Evolutionary conservation across 495 filamentous ascomycete genomes (phyloP).

Genomic region (Aspergillus taichungensis): DNA sequence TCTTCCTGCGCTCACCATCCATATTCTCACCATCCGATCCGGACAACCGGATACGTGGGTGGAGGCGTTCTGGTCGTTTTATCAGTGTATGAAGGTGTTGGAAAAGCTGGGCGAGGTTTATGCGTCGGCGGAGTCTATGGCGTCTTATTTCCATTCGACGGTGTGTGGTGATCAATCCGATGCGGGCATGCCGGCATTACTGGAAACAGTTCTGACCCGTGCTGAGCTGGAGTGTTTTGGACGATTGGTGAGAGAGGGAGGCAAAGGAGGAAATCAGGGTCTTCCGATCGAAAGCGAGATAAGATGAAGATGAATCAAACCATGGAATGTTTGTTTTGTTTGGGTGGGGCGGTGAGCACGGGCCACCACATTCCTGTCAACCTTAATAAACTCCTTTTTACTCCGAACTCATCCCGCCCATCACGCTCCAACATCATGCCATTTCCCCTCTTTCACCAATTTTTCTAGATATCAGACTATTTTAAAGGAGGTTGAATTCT

Average conservation of each 20-base stretch:
- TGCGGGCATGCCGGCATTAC: not conserved
- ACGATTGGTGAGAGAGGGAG: not conserved
- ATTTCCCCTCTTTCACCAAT: too few relatives aligned
- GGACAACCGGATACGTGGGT: constrained; percentile 1
- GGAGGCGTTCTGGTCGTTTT: constrained; percentile 1
- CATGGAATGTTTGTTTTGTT: too few relatives aligned
- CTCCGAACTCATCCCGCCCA: too few relatives aligned
- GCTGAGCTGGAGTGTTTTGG: constrained; percentile 1
- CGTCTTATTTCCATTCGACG: not conserved
- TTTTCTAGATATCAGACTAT: too few relatives aligned
- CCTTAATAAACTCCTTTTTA: too few relatives aligned
- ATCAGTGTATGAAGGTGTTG: constrained; percentile 7
- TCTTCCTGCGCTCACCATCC: constrained; percentile 1
- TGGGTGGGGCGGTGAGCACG: too few relatives aligned
- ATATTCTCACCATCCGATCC: constrained; percentile 2
- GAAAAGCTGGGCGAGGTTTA: constrained; percentile 6
- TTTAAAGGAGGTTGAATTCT: too few relatives aligned
- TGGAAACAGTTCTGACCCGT: constrained; percentile 1
- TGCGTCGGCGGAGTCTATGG: constrained; percentile 5
- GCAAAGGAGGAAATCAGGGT: too few relatives aligned
- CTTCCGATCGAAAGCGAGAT: too few relatives aligned
- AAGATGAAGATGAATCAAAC: too few relatives aligned
- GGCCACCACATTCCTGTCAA: too few relatives aligned
- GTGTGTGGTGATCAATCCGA: not conserved
- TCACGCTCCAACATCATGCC: too few relatives aligned